phyloP scores from a whole-genome alignment of 2,329 filamentous ascomycete genomes.

The Pseudogymnoascus sp. region DNA sequence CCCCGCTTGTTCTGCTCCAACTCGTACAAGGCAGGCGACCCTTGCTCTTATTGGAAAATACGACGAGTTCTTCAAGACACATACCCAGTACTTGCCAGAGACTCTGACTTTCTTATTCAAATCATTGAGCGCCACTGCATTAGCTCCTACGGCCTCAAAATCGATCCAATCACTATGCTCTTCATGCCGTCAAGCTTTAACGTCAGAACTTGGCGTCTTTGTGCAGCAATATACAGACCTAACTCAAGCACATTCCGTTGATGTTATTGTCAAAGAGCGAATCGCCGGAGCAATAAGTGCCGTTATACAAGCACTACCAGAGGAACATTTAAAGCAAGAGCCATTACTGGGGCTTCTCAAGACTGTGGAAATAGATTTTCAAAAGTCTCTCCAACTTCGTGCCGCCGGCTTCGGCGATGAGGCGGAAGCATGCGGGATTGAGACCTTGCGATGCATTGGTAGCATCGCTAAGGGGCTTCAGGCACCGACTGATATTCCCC shows the following conservation, averaged over 20 bases:
- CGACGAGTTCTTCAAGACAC: constrained; percentile 67
- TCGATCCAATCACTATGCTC: constrained; percentile 69
- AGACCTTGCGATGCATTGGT: constrained; percentile 57
- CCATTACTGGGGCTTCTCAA: constrained; percentile 51
- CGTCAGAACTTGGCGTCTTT: constrained; percentile 59
- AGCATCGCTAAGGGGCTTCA: constrained; percentile 67
- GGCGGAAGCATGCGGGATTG: constrained; percentile 29
- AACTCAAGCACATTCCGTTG: constrained; percentile 48
- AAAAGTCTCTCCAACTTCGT: constrained; percentile 27
- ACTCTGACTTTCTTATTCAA: constrained; percentile 69
- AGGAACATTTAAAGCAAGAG: constrained; percentile 44
- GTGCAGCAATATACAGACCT: constrained; percentile 64
- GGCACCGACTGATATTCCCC: constrained; percentile 54
- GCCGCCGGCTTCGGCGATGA: constrained; percentile 21
- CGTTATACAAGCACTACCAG: constrained; percentile 63
- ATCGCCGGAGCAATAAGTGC: constrained; percentile 67
- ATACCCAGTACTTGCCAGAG: constrained; percentile 57
- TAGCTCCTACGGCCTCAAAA: constrained; percentile 63
- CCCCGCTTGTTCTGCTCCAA: constrained; percentile 45
- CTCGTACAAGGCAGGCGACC: constrained; percentile 58
- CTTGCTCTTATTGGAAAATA: constrained; percentile 65
- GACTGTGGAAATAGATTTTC: constrained; percentile 56
- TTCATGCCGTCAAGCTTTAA: constrained; percentile 63
- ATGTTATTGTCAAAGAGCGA: constrained; percentile 60
- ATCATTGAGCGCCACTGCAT: constrained; percentile 52